Percentiles rank a stretch among this genome's conserved stretches.
Evolutionary conservation across 1,284 basidiomycete species (phyloP).

Genomic region (Irpex lacteus): DNA sequence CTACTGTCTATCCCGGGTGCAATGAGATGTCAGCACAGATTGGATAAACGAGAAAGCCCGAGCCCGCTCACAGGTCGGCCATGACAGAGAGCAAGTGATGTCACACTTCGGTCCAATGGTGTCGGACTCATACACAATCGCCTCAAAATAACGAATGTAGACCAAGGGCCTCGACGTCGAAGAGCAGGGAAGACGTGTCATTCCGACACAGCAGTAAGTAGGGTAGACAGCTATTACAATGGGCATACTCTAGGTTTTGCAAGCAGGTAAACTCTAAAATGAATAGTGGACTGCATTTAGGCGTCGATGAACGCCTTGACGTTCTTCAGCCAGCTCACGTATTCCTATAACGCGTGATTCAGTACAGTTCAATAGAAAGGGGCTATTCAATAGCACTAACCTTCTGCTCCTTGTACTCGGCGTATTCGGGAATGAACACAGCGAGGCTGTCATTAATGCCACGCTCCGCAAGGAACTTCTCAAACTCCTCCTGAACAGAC

Average conservation of each 20-base stretch:
- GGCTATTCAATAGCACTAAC: constrained; percentile 31
- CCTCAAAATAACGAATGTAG: no score
- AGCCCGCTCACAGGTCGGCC: not conserved
- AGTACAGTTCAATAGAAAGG: not conserved
- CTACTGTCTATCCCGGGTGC: not conserved
- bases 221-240: not conserved
- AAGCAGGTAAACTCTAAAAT: not conserved
- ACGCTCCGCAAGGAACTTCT: constrained; percentile 81
- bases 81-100: not conserved
- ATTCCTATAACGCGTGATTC: constrained; percentile 59
- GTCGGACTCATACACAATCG: no score
- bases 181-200: constrained; percentile 4
- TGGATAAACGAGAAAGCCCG: not conserved
- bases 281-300: constrained; percentile 8
- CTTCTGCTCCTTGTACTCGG: constrained; percentile 89
- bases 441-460: constrained; percentile 84
- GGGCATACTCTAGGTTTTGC: constrained; percentile 1
- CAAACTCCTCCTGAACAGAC: constrained; percentile 83
- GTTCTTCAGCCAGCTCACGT: constrained; percentile 84
- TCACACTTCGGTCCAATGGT: not conserved
- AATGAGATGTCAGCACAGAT: not conserved
- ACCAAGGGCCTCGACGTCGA: not conserved
- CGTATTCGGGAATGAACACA: constrained; percentile 81
- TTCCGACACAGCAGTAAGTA: constrained; percentile 4
- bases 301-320: constrained; percentile 85